Base-by-base conservation (phyloP, 1,284 basidiomycete genomes). In the Trichosporon inkin region DNA sequence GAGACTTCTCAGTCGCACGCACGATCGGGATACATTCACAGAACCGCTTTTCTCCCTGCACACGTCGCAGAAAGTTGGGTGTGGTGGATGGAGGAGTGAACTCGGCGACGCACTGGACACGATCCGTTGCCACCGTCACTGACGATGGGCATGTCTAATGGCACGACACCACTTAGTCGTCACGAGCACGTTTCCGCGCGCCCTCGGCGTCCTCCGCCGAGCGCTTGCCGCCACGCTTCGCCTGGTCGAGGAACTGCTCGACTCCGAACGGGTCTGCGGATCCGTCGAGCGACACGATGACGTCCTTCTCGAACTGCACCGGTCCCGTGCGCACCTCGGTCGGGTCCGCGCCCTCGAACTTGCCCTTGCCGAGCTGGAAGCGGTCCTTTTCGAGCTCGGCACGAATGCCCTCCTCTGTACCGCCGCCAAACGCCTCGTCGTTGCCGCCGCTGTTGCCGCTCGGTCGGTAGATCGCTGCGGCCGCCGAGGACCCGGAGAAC, bases 261-360 rank as follows among this genome's bases (percentile, higher is more conserved):
- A 99, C 84, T 66, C 95, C 94, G 74, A 99, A 99, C n/a, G 97
- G 93, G 82, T 99, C 96, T 7, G 85, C 60, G 5, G 62, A 60
- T 2, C 72, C 72, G 61, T 75, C 74, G 52, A 76, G 63, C 10
- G 65, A 62, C 49, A 79, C 60, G 20, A 78, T 84, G 1, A 88
- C 86, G 72, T 99, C 96, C 81, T 97, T 97, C 81, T 99, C 96
- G 72, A 99, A 99, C 75, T 97, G 92, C 34, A 99, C 96, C n/a
- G 96, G 96, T 0, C 96, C 92, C 67, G 91, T 88, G 62, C 88
- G 81, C 36, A 88, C 82, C 38, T 90, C 88, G 56, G 82, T 82
- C 4, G 89, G 86, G 34, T 74, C 73, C n/a, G 75, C 74, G 55
- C 77, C 77, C 74, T 94, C 90, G 71, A 99, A 99, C 37, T 77